These are phyloP conservation scores for Amphibolis antarctica DNA, from an alignment of 106 monocot species.

Conservation along the genomic window DNA sequence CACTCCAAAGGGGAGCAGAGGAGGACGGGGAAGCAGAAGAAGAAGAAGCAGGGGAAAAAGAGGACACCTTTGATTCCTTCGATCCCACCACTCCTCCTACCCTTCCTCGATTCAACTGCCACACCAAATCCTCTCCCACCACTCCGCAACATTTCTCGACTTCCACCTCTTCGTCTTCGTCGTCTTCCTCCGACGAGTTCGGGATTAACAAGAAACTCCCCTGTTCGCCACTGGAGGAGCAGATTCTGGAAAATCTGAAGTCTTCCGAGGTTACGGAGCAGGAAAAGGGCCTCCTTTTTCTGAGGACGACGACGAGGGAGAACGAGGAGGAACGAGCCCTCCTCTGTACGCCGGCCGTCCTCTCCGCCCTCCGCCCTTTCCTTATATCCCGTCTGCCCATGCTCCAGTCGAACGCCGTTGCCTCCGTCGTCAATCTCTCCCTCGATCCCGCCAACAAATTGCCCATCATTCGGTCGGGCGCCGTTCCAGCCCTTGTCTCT, in stretches of 20 bases:
- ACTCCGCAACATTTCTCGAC: not conserved
- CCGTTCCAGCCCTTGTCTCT: slow-evolving; percentile 45
- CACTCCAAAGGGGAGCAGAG: not conserved
- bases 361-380: slow-evolving; percentile 38
- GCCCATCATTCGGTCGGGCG: slow-evolving; percentile 58
- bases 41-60: not conserved
- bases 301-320: slow-evolving; percentile 44
- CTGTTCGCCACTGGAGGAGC: slow-evolving; percentile 23
- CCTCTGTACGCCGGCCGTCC: slow-evolving; percentile 48
- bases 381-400: slow-evolving; percentile 30
- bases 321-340: slow-evolving; percentile 16
- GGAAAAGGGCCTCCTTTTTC: slow-evolving; percentile 30
- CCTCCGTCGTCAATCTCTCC: slow-evolving; percentile 74
- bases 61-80: not conserved
- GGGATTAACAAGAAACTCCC: not conserved
- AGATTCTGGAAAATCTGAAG: slow-evolving; percentile 25
- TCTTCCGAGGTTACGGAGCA: slow-evolving; percentile 25
- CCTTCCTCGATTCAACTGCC: not conserved
- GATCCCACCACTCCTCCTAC: not conserved
- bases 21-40: not conserved
- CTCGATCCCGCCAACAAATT: slow-evolving; percentile 49
- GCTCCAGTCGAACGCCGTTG: slow-evolving; percentile 44
- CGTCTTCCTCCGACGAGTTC: not conserved
- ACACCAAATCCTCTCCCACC: not conserved
- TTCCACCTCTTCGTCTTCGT: not conserved